Conservation (phyloP, 441 rosid genomes). For the Eugenia klotzschiana region DNA sequence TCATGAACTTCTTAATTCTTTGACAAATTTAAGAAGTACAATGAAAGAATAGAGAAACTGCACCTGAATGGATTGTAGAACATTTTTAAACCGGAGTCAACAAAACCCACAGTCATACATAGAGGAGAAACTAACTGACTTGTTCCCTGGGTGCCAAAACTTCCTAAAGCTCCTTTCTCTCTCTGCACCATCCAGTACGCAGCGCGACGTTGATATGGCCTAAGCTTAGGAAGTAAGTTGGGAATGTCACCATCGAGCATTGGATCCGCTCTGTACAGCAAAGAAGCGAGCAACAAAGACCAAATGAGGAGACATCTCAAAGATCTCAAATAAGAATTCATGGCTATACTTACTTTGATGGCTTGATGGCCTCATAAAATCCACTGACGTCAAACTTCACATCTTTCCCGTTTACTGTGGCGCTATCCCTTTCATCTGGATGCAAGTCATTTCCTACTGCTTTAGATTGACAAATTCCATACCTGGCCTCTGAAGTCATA, state of each 20-base stretch:
- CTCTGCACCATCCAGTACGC: conserved; percentile 87
- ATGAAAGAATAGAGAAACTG: conserved; percentile 4
- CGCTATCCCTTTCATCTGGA: conserved; percentile 12
- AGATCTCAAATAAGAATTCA: background rate
- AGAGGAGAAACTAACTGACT: conserved; percentile 52
- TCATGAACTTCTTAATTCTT: background rate
- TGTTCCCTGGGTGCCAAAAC: conserved; percentile 19
- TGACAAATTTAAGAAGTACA: background rate
- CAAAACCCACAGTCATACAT: conserved; percentile 48
- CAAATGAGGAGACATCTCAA: background rate
- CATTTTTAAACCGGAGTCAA: conserved; percentile 53
- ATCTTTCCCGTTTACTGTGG: conserved; percentile 23
- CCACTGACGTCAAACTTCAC: conserved; percentile 54
- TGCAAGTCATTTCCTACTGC: conserved; percentile 17
- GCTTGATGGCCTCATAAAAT: conserved; percentile 94
- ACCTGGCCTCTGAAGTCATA: conserved; percentile 62
- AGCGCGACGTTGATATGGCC: conserved; percentile 93
- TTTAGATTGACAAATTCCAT: conserved; percentile 25
- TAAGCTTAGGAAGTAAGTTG: conserved; percentile 65
- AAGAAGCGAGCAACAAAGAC: conserved; percentile 1
- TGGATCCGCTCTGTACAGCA: conserved; percentile 35
- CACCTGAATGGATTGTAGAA: conserved; percentile 97
- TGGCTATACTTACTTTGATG: conserved; percentile 56
- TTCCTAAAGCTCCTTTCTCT: conserved; percentile 52
- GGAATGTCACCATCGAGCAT: conserved; percentile 55